A percentile compares a stretch with the other conserved stretches of the same genome.
These are phyloP conservation scores for Leccinum subgranulosum DNA, from an alignment of 768 basidiomycete species.

Conservation along the genomic window DNA sequence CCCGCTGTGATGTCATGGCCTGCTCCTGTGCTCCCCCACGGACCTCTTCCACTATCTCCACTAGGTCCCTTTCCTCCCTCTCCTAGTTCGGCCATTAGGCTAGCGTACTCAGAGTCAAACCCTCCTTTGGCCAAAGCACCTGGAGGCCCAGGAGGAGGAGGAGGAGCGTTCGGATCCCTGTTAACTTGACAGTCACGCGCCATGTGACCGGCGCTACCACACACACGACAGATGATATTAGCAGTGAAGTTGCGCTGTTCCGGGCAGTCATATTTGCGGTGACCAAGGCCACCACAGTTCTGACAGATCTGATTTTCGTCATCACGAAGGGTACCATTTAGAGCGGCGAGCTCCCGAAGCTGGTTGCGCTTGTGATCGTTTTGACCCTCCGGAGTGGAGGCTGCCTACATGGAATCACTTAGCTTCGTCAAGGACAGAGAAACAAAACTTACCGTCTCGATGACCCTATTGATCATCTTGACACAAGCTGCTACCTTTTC, in stretches of 20 bases:
- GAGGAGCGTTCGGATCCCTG: constrained; percentile 76
- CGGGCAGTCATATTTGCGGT: constrained; percentile 98
- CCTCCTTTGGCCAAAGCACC: constrained; percentile 57
- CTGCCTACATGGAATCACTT: constrained; percentile 58
- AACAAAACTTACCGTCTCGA: constrained; percentile 78
- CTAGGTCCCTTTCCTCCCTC: constrained; percentile 64
- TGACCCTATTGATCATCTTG: constrained; percentile 94
- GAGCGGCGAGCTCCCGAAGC: constrained; percentile 92
- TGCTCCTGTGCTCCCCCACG: constrained; percentile 68
- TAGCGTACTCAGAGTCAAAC: constrained; percentile 98
- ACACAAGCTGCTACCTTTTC: constrained; percentile 92
- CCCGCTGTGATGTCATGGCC: constrained; percentile 51
- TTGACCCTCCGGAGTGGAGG: constrained; percentile 98
- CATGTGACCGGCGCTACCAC: constrained; percentile 98
- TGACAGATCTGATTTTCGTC: constrained; percentile 99
- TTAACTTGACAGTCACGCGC: constrained; percentile 96
- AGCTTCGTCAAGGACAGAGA: neutral
- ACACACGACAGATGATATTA: constrained; percentile 98
- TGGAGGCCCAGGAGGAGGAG: constrained; percentile 39
- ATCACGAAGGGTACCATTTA: constrained; percentile 98
- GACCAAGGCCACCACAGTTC: constrained; percentile 90
- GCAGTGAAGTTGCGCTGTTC: constrained; percentile 98
- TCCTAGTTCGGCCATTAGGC: constrained; percentile 96
- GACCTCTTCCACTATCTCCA: constrained; percentile 50
- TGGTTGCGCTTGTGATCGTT: constrained; percentile 99